Conservation (phyloP, 371 early-diverging fungal species). For the Apophysomyces elegans region DNA sequence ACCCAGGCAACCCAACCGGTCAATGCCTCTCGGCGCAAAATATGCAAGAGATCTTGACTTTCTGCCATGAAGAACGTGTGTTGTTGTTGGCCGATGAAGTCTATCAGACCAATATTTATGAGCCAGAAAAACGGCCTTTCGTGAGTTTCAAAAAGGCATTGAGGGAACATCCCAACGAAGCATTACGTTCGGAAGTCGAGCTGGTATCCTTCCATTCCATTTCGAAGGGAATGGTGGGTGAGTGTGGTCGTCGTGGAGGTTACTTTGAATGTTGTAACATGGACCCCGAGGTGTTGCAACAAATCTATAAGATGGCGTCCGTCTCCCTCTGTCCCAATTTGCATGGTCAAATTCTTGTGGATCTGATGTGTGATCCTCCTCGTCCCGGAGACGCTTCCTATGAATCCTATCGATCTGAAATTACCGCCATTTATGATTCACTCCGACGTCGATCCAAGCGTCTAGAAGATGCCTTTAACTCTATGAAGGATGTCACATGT, state of each 20-base stretch:
- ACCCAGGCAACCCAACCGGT: constrained; percentile 99
- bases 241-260: constrained; percentile 98
- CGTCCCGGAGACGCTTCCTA: constrained; percentile 79
- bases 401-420: constrained; percentile 74
- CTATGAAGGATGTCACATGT: constrained; percentile 87
- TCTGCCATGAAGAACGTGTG: constrained; percentile 82
- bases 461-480: constrained; percentile 81
- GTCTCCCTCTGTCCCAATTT: constrained; percentile 92
- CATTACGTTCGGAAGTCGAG: constrained; percentile 47
- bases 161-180: constrained; percentile 20
- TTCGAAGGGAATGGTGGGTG: constrained; percentile 98
- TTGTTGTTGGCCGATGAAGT: constrained; percentile 97
- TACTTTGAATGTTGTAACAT: constrained; percentile 94
- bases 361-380: constrained; percentile 95
- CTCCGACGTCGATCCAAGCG: constrained; percentile 80
- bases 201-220: constrained; percentile 96
- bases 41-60: constrained; percentile 87
- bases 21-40: constrained; percentile 82
- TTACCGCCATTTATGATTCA: constrained; percentile 79
- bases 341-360: constrained; percentile 85
- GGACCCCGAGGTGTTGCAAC: constrained; percentile 71
- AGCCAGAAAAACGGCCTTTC: constrained; percentile 81
- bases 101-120: constrained; percentile 95
- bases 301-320: constrained; percentile 94
- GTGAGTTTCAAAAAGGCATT: constrained; percentile 94